A percentile compares a stretch with the other conserved stretches of the same genome.
These are phyloP conservation scores for Pythium periplocum DNA, from an alignment of 352 stramenopile species.

Conservation along the genomic window DNA sequence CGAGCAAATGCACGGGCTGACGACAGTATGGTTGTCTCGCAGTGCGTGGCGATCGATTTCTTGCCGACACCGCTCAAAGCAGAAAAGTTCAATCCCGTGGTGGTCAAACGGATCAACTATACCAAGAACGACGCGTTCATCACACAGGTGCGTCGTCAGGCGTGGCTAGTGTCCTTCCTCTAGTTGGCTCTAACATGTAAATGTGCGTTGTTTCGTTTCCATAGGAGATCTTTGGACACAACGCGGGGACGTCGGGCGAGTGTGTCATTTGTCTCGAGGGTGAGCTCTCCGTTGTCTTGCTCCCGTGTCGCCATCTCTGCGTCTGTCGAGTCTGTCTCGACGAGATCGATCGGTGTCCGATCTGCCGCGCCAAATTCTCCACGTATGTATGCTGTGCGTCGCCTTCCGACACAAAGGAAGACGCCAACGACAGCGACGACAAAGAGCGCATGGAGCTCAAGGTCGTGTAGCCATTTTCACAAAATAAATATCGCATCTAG, in stretches of 20 bases:
- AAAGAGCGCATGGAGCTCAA: too few species aligned
- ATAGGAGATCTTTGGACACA: constrained; percentile 54
- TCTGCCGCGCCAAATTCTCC: constrained; percentile 54
- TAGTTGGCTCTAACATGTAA: neutral
- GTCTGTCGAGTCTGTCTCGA: constrained; percentile 56
- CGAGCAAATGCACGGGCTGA: constrained; percentile 8
- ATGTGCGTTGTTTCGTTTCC: neutral
- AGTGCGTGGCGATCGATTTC: constrained; percentile 55
- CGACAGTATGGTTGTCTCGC: constrained; percentile 23
- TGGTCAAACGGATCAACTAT: constrained; percentile 48
- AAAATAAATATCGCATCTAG: too few species aligned
- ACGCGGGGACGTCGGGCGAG: constrained; percentile 24
- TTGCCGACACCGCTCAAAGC: constrained; percentile 34
- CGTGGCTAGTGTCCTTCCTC: neutral
- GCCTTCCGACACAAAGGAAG: too few species aligned
- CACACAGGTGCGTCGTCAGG: constrained; percentile 25
- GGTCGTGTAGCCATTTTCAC: too few species aligned
- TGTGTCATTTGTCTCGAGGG: constrained; percentile 68
- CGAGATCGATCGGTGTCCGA: constrained; percentile 69
- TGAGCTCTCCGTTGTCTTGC: constrained; percentile 29
- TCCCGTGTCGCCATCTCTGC: constrained; percentile 65
- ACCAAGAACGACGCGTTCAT: constrained; percentile 30
- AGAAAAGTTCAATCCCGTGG: constrained; percentile 22
- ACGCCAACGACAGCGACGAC: too few species aligned
- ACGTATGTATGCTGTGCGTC: constrained; percentile 39